Evolutionary conservation across 805 yeast species (phyloP), one percentile per base, ranked within the genome.

Genomic region (Dipodascus geniculatus): DNA sequence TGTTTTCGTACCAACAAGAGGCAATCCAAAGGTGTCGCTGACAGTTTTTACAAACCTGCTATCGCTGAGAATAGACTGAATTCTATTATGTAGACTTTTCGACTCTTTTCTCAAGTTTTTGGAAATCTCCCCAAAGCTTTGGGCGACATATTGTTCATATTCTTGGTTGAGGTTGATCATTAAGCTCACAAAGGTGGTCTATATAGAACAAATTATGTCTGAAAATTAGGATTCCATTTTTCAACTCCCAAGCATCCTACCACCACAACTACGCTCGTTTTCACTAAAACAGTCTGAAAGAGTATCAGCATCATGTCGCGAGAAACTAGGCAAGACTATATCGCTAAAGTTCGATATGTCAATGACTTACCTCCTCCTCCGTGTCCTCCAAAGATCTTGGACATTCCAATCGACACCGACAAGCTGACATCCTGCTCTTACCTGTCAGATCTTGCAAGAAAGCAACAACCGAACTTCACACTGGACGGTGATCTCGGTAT

Each of bases 341-440:
- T 72, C 54, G 95, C 95, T 49, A 83, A 85, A 60, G 79, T 85
- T 53, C 78, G 95, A 63, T 91, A 89, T 68, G 80, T 80, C 55
- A 93, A 93, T 66, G 85, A 81, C 62, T 74, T 93, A 22, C 99
- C 99, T 3, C 90, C 96, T 1, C 98, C 98, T 8, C 85, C 91
- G 22, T 76, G 93, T 57, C 88, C 96, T 49, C 97, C 99, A 28
- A 87, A 85, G 66, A 76, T 90, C 54, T 68, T 93, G 52, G 78
- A 81, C 51, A 78, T 82, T 59, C 71, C 68, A 24, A 63, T 65
- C 65, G 65, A 71, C 68, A 60, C 74, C 62, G 77, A 77, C 51
- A 65, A 70, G 17, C 71, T 75, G 42, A 74, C 76, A 33, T 73
- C 83, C 0, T 68, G 85, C 2, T 70, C 74, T 53, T 74, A 87